phyloP scores from a whole-genome alignment of 192 early-diverging fungal species.

The Backusella mclennaniae region DNA sequence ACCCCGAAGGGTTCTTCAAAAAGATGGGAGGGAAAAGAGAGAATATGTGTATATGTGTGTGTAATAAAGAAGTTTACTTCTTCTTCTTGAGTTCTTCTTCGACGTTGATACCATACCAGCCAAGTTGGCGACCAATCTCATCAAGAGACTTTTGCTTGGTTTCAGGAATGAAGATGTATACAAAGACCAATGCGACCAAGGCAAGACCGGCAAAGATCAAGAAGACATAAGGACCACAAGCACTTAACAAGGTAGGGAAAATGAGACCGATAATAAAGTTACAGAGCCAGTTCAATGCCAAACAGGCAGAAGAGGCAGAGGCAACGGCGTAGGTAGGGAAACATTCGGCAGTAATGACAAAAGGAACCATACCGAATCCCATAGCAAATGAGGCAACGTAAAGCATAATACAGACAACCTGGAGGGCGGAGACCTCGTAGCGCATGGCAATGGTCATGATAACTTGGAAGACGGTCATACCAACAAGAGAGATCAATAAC shows the following conservation, averaged over 20 bases:
- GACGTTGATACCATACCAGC: slow-evolving; percentile 30
- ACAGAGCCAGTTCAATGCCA: slow-evolving; percentile 48
- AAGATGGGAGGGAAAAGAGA: background rate
- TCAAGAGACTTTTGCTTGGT: slow-evolving; percentile 59
- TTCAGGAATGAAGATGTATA: slow-evolving; percentile 50
- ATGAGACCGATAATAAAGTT: slow-evolving; percentile 57
- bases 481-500: slow-evolving; percentile 52
- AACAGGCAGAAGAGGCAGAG: slow-evolving; percentile 48
- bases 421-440: slow-evolving; percentile 16
- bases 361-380: slow-evolving; percentile 59
- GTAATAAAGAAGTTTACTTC: background rate
- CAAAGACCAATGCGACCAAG: slow-evolving; percentile 38
- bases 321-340: slow-evolving; percentile 53
- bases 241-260: slow-evolving; percentile 41
- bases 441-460: slow-evolving; percentile 40
- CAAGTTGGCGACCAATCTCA: slow-evolving; percentile 46
- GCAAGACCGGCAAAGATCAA: slow-evolving; percentile 50
- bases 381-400: slow-evolving; percentile 60
- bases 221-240: slow-evolving; percentile 53
- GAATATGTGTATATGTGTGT: background rate
- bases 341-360: slow-evolving; percentile 57
- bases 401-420: slow-evolving; percentile 43
- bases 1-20: background rate
- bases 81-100: background rate
- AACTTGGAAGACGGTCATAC: slow-evolving; percentile 64